Conservation (phyloP, 163 green algal species). For the Trebouxia gelatinosa region DNA sequence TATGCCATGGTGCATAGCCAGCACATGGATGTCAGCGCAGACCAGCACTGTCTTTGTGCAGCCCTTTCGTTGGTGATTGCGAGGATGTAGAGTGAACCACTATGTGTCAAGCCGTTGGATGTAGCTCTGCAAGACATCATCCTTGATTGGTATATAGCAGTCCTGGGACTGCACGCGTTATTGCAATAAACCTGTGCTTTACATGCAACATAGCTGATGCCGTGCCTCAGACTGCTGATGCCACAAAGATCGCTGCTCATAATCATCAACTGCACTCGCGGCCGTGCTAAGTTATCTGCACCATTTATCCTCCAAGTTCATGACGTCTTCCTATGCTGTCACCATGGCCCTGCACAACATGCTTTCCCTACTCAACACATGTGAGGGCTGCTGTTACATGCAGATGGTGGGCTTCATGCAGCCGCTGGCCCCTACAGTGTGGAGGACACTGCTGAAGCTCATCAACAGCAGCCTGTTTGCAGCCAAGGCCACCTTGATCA, state of each 20-base stretch:
- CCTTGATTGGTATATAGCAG: too few species aligned
- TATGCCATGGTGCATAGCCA: background rate
- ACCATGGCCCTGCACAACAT: background rate
- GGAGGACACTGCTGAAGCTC: constrained; percentile 22
- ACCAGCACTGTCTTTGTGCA: too few species aligned
- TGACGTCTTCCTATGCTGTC: background rate
- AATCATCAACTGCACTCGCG: too few species aligned
- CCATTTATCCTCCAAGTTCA: background rate
- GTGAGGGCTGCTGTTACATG: background rate
- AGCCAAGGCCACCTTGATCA: constrained; percentile 1
- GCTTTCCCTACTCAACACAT: background rate
- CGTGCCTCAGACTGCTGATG: too few species aligned
- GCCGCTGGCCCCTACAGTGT: background rate
- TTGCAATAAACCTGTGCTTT: too few species aligned
- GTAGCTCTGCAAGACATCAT: too few species aligned
- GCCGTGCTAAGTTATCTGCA: too few species aligned
- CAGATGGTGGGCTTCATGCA: background rate
- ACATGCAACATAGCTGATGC: too few species aligned
- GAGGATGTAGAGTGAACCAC: too few species aligned
- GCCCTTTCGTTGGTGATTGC: background rate
- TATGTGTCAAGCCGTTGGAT: too few species aligned
- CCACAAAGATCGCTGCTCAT: too few species aligned
- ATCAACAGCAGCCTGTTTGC: constrained; percentile 16
- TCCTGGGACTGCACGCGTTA: too few species aligned
- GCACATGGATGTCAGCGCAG: background rate